Percentiles rank a stretch among this genome's conserved stretches.
phyloP scores from a whole-genome alignment of 2,329 filamentous ascomycete genomes.

The Apiospora marii region DNA sequence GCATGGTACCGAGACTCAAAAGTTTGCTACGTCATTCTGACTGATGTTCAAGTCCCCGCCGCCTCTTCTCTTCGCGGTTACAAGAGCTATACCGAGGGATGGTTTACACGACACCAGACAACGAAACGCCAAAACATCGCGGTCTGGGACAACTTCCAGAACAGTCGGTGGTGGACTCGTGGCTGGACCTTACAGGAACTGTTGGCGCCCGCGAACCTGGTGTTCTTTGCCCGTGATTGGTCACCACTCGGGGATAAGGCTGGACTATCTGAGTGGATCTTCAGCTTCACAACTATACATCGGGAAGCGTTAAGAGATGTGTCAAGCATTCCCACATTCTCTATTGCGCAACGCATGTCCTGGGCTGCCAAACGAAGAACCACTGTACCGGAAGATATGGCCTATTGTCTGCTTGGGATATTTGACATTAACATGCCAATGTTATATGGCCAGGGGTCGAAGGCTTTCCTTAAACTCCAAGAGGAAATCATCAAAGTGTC shows the following conservation, averaged over 20 bases:
- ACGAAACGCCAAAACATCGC: not conserved
- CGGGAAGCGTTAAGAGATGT: conserved; percentile 31
- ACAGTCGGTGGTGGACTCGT: not conserved
- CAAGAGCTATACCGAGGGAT: not conserved
- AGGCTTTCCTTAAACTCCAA: conserved; percentile 44
- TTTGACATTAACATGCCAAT: conserved; percentile 54
- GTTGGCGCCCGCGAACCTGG: conserved; percentile 29
- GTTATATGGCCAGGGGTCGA: conserved; percentile 49
- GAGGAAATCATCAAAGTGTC: conserved; percentile 45
- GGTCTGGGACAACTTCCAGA: not conserved
- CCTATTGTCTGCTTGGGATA: conserved; percentile 53
- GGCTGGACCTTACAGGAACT: not conserved
- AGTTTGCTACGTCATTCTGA: conserved; percentile 45
- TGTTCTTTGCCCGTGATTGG: conserved; percentile 37
- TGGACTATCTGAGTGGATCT: not conserved
- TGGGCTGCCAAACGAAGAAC: conserved; percentile 48
- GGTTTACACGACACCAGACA: not conserved
- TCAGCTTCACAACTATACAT: conserved; percentile 35
- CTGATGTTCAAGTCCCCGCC: conserved; percentile 37
- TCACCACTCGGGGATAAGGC: conserved; percentile 26
- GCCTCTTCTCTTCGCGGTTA: not conserved
- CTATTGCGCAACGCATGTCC: conserved; percentile 49
- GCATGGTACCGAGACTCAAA: conserved; percentile 28
- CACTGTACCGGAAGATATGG: conserved; percentile 48
- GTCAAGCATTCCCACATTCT: conserved; percentile 32